Conservation (phyloP, 225 moss, liverwort and hornwort genomes). For the Physcomitrium patens region DNA sequence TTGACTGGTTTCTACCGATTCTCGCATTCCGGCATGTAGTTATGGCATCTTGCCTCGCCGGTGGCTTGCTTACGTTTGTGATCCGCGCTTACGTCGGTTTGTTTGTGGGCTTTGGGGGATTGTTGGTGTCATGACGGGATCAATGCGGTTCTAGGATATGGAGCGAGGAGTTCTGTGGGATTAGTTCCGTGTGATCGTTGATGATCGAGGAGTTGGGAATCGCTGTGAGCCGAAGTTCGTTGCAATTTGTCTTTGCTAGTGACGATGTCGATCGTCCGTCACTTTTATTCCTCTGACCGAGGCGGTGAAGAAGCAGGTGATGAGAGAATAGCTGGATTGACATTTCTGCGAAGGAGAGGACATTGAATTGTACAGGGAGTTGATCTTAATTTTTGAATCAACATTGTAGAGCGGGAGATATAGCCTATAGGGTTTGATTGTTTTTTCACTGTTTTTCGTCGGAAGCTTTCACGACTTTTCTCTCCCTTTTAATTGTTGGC, state of each 20-base stretch:
- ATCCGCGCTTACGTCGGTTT: background rate
- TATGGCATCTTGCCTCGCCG: background rate
- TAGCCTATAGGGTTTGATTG: conserved; percentile 19
- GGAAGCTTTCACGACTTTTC: background rate
- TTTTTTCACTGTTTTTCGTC: background rate
- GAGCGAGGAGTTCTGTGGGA: background rate
- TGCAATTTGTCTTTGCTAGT: background rate
- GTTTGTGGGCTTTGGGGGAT: background rate
- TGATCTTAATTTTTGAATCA: background rate
- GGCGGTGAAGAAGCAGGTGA: background rate
- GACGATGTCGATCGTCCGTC: background rate
- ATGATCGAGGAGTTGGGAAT: background rate
- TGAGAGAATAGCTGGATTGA: conserved; percentile 4
- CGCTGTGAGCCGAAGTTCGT: background rate
- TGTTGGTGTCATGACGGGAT: background rate
- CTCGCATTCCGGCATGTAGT: no score
- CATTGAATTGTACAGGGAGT: background rate
- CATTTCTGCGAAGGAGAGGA: background rate
- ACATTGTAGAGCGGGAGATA: background rate
- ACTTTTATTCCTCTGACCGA: background rate
- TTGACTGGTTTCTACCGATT: background rate
- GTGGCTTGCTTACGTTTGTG: background rate
- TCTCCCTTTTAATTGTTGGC: conserved; percentile 1
- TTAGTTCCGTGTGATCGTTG: background rate
- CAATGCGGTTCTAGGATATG: conserved; percentile 1